Percentiles rank a stretch among this genome's conserved stretches.
These are phyloP conservation scores for Leersia perrieri DNA, from an alignment of 176 grass and related monocot genomes.

Conservation along the genomic window DNA sequence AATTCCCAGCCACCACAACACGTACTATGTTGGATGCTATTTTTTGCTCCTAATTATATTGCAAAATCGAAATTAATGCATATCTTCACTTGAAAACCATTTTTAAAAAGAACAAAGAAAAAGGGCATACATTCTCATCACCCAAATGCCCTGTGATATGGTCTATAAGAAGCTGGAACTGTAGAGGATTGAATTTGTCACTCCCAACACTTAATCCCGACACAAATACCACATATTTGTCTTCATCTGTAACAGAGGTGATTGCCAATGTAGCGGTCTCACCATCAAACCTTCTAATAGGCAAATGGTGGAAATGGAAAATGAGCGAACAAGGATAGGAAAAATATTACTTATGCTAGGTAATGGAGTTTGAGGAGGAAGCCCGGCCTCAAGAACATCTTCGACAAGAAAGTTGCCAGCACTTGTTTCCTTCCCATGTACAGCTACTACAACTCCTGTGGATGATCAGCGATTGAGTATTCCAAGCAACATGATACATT, in stretches of 20 bases:
- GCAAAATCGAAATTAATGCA: constrained; percentile 2
- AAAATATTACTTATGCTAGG: constrained; percentile 62
- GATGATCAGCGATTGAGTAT: not conserved
- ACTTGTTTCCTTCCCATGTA: constrained; percentile 95
- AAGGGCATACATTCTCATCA: constrained; percentile 83
- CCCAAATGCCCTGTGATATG: constrained; percentile 95
- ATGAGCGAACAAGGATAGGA: not conserved
- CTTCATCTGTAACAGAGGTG: constrained; percentile 64
- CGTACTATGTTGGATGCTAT: constrained; percentile 83
- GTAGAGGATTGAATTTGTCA: constrained; percentile 82
- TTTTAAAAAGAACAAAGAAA: constrained; percentile 20
- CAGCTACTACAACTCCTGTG: constrained; percentile 71
- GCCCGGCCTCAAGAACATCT: constrained; percentile 85
- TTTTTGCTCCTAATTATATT: constrained; percentile 74
- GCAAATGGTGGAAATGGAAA: not conserved
- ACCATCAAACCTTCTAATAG: not conserved
- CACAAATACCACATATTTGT: constrained; percentile 87
- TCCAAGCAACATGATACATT: not conserved
- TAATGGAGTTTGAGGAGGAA: constrained; percentile 70
- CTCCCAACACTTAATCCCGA: constrained; percentile 79
- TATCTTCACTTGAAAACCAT: not conserved
- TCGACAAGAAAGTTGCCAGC: constrained; percentile 86
- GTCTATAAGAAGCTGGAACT: constrained; percentile 97
- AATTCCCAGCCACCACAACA: constrained; percentile 85
- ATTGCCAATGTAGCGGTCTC: not conserved